Base-by-base conservation (phyloP, 2,329 filamentous ascomycete species). In the Clonostachys sp. region DNA sequence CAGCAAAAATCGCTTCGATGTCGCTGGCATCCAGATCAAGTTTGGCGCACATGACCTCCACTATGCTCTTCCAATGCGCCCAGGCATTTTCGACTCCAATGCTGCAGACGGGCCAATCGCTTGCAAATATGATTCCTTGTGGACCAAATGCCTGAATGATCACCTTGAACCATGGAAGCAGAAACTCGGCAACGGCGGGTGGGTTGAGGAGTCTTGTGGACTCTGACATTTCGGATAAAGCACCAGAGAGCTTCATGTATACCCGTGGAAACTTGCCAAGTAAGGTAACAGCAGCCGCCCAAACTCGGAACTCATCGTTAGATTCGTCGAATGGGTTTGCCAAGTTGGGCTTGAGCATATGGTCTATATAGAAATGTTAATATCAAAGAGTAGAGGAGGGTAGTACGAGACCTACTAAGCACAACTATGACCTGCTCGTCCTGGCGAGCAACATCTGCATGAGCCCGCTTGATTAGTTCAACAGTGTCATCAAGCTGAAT, bases 41-140 rank as follows among this genome's bases (percentile, higher is more conserved):
- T 13, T 6, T 20, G 6, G 16, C 16, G 53, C 91, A 78, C 55
- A 89, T 73, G 52, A 71, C 72, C 52, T 84, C 80, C 16, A 95
- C 86, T 2, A 94, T 73, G 18, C 72, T 73, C 53, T 73, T 80
- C 91, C 91, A 96, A 56, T 84, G 80, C 35, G 71, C 68, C 90
- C 91, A 96, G 34, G 87, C 83, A 18, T 72, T 66, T 44, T 75
- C 70, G 6, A 17, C 24, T 17, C 12, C 40, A 17, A 41, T 20
- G 17, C 89, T 91, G 68, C 90, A 95, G 2, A 96, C 86, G 3
- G 92, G 91, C 92, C 92, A 97, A 65, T 96, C 91, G 53, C 87
- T 91, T 20, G 86, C 91, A 65, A 94, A 96, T 85, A 97, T 91
- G 61, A 94, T 77, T 53, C 89, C 77, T 17, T 72, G 62, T 1